A percentile compares a stretch with the other conserved stretches of the same genome.
phyloP scores from a whole-genome alignment of 257 asterid species.

The Solanum paucissectum region DNA sequence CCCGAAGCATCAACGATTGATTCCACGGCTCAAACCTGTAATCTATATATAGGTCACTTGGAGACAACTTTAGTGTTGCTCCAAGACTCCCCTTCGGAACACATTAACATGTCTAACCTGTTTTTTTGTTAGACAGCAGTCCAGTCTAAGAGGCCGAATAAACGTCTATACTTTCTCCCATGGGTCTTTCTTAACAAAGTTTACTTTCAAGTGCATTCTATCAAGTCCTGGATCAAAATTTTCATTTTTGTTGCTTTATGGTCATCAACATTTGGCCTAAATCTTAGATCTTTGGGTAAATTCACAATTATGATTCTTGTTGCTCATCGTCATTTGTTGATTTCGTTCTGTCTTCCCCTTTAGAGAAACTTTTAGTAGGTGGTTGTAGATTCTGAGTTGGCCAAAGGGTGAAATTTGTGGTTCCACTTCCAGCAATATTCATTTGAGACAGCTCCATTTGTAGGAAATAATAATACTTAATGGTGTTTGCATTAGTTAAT shows the following conservation, averaged over 20 bases:
- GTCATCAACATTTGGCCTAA: not conserved
- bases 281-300: not conserved
- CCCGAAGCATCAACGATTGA: not conserved
- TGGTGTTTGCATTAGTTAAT: not conserved
- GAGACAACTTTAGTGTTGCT: not conserved
- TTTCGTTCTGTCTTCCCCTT: not conserved
- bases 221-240: not conserved
- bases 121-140: not conserved
- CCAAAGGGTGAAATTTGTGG: not conserved
- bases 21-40: not conserved
- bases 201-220: not conserved
- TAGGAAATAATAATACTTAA: not conserved
- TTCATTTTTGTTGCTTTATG: not conserved
- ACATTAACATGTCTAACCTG: not conserved
- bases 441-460: not conserved
- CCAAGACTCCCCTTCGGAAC: not conserved
- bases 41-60: not conserved
- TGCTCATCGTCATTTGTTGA: not conserved
- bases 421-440: not conserved
- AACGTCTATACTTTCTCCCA: not conserved
- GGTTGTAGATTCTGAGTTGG: not conserved
- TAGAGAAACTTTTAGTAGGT: not conserved
- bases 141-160: not conserved
- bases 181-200: not conserved
- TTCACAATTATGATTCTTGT: not conserved